phyloP scores from a whole-genome alignment of 768 basidiomycete genomes.

The Russula griseocarnosa region DNA sequence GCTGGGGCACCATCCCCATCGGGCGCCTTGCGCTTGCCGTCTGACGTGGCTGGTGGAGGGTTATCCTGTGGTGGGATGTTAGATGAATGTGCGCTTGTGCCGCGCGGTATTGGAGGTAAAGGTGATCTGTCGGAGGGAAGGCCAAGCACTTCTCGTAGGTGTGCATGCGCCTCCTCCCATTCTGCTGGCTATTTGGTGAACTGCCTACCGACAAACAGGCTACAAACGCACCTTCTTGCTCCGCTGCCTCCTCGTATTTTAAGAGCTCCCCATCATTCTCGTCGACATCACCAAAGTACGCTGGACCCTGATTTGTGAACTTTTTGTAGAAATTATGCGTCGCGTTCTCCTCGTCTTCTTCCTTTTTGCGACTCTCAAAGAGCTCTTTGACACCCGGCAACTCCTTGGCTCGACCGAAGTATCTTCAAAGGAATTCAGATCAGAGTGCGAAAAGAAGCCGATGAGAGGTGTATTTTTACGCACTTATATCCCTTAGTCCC shows the following conservation, averaged over 20 bases:
- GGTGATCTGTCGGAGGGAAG: conserved; percentile 40
- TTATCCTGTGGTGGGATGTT: conserved; percentile 30
- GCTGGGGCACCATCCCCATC: conserved; percentile 42
- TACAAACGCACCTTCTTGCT: conserved; percentile 56
- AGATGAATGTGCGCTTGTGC: conserved; percentile 31
- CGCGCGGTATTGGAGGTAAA: conserved; percentile 50
- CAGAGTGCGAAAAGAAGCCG: not conserved
- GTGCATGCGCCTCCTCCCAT: conserved; percentile 14
- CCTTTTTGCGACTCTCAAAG: conserved; percentile 81
- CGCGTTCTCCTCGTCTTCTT: conserved; percentile 85
- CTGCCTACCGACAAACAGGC: not conserved
- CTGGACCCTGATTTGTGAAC: conserved; percentile 81
- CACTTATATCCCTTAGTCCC: conserved; percentile 98
- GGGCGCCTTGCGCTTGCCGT: conserved; percentile 54
- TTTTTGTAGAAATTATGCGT: conserved; percentile 75
- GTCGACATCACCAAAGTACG: conserved; percentile 90
- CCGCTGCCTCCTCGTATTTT: conserved; percentile 64
- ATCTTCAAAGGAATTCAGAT: conserved; percentile 45
- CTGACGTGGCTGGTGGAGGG: conserved; percentile 29
- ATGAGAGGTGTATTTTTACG: not conserved
- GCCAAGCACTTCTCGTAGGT: conserved; percentile 23
- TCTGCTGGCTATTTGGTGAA: not conserved
- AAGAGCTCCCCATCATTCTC: conserved; percentile 68
- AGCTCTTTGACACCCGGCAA: conserved; percentile 93
- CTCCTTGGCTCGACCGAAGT: conserved; percentile 96